Conservation (phyloP, 2,329 filamentous ascomycete genomes). For the Xylariaceae sp. region DNA sequence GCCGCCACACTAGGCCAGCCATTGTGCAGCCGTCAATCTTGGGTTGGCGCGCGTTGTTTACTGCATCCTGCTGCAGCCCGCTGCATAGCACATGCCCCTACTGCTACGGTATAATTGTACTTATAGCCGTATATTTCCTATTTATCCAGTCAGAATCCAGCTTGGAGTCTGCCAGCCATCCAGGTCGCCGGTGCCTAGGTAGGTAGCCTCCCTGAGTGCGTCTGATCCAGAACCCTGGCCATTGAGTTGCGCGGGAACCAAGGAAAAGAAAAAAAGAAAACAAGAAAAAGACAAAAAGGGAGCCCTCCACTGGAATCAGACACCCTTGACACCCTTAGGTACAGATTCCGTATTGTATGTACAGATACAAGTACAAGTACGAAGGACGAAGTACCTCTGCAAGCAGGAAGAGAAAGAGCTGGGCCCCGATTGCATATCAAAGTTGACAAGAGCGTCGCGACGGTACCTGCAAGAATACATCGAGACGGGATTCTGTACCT, state of each 20-base stretch:
- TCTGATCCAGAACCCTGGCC: not conserved
- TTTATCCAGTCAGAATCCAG: not conserved
- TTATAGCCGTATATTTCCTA: constrained; percentile 14
- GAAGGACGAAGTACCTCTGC: not conserved
- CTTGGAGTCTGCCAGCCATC: not conserved
- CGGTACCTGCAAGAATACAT: not conserved
- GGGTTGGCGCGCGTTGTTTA: constrained; percentile 3
- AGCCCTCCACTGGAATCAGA: not conserved
- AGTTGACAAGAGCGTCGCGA: constrained; percentile 6
- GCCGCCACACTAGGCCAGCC: not conserved
- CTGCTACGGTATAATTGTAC: constrained; percentile 14
- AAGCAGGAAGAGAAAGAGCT: constrained; percentile 7
- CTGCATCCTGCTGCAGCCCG: constrained; percentile 4
- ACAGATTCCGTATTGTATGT: not conserved
- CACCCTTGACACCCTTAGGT: not conserved
- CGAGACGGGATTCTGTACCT: too few relatives aligned
- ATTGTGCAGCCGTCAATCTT: constrained; percentile 1
- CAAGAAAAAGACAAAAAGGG: not conserved
- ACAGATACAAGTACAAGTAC: constrained; percentile 6
- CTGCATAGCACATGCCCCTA: constrained; percentile 10
- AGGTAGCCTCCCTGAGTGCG: not conserved
- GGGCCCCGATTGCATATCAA: not conserved
- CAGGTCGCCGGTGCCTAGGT: constrained; percentile 6
- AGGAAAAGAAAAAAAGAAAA: not conserved
- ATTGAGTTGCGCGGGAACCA: not conserved